Conservation (phyloP, 2,329 filamentous ascomycete genomes). For the Venturia pyrina region DNA sequence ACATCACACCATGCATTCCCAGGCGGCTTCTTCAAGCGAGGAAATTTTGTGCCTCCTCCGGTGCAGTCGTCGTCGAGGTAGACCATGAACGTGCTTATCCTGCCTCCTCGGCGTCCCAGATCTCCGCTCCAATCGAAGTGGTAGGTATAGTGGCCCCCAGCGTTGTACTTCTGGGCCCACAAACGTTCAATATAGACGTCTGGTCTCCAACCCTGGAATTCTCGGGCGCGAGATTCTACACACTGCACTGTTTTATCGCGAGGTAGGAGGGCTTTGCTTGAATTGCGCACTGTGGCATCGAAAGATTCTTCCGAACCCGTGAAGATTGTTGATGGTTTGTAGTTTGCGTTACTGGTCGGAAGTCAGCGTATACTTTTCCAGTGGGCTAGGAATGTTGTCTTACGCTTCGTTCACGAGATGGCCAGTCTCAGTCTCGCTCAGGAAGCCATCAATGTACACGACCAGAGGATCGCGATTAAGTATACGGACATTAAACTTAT, state of each 20-base stretch:
- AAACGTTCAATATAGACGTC: constrained; percentile 50
- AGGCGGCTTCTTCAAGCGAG: constrained; percentile 35
- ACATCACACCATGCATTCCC: constrained; percentile 46
- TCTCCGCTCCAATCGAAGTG: constrained; percentile 50
- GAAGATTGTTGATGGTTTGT: constrained; percentile 45
- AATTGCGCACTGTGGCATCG: constrained; percentile 41
- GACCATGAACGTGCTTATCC: constrained; percentile 52
- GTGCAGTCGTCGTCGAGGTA: constrained; percentile 41
- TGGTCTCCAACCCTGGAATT: constrained; percentile 50
- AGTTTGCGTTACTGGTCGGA: constrained; percentile 34
- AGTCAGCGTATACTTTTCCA: constrained; percentile 8
- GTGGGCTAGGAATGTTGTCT: background rate
- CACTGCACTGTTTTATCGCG: constrained; percentile 42
- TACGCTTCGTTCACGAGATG: constrained; percentile 8
- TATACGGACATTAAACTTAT: constrained; percentile 36
- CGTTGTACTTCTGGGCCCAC: constrained; percentile 51
- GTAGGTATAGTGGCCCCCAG: constrained; percentile 46
- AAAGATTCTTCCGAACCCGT: constrained; percentile 37
- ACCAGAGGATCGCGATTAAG: constrained; percentile 45
- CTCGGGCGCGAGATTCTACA: constrained; percentile 47
- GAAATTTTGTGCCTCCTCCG: constrained; percentile 53
- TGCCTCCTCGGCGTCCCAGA: constrained; percentile 27
- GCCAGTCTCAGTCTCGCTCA: constrained; percentile 37
- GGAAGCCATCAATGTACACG: constrained; percentile 48
- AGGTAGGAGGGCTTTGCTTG: constrained; percentile 36